Evolutionary conservation across 495 filamentous ascomycete species (phyloP), one percentile per base, ranked within the genome.

Genomic region (Aspergillus funiculosus): DNA sequence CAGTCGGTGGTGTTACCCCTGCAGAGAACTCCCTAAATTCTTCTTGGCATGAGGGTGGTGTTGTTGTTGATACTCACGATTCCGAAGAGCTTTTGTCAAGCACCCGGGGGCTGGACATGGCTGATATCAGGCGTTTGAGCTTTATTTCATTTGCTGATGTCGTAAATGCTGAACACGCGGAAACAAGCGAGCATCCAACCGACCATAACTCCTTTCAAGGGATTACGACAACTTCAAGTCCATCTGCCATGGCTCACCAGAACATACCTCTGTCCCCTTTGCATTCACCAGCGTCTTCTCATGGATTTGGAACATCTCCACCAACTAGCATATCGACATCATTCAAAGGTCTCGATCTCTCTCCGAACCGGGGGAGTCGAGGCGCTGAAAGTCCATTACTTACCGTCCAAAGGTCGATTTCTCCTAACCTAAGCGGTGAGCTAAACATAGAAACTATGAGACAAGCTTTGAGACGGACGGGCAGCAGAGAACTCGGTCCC

Each of bases 71-170:
- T 19, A 18, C 36, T 31, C 25, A 13, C 13, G 35, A 47, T 25
- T 13, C 37, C 4, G 37, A 48, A 41, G 46, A 48, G 10, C 9
- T 31, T 21, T 22, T 14, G 15, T 20, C 24, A 3, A 18, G 18
- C 6, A 32, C 1, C 11, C 27, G 31, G 17, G 10, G 13, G 8
- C 19, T 22, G 21, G 46, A 41, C 17, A 21, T 29, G 21, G 20
- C 13, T 32, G 46, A 41, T 35, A 36, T 41, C 13, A 27, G 46
- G 6, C 46, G 46, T 5, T 28, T 48, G 14, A 48, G 46, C 29
- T 48, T 48, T 17, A 41, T 48, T 26, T 48, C 46, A 13, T 48
- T 48, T 35, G 46, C 46, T 18, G 46, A 48, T 41, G 37, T 48
- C 6, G 37, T 48, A 18, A 48, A 48, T 36, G 37, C 29, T 41